Conservation (phyloP, 164 flowering plant species). For the Litsea cubeba region DNA sequence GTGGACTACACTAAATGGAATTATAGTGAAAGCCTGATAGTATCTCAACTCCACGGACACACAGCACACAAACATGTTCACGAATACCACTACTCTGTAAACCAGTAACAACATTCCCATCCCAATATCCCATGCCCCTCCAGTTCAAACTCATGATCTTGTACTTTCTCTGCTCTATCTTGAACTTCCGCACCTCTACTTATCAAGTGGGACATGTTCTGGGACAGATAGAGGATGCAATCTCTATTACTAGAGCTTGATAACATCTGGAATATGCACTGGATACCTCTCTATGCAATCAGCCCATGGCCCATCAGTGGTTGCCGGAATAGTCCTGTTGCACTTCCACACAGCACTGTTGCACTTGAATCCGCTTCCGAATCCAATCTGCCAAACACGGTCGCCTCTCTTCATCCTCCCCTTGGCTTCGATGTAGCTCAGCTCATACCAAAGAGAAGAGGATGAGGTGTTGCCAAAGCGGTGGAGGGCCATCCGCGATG, state of each 20-base stretch:
- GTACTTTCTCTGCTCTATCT: no score
- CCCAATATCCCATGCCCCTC: no score
- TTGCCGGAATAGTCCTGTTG: neutral
- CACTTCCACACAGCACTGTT: slow-evolving; percentile 31
- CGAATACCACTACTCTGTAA: no score
- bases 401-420: slow-evolving; percentile 32
- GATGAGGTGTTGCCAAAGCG: slow-evolving; percentile 40
- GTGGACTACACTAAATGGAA: no score
- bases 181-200: no score
- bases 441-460: slow-evolving; percentile 37
- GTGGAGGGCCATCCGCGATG: slow-evolving; percentile 37
- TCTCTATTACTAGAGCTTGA: slow-evolving; percentile 7
- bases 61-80: no score
- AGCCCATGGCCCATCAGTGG: slow-evolving; percentile 19
- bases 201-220: no score
- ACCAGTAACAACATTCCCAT: no score
- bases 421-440: slow-evolving; percentile 28
- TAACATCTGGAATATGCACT: slow-evolving; percentile 1
- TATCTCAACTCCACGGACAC: no score
- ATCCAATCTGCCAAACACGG: slow-evolving; percentile 28
- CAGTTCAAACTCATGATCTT: no score
- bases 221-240: no score
- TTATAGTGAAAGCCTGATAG: no score
- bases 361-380: slow-evolving; percentile 38
- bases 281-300: slow-evolving; percentile 17